Conservation (phyloP, 139 green algal genomes). For the Axilococcus clingmanii region DNA sequence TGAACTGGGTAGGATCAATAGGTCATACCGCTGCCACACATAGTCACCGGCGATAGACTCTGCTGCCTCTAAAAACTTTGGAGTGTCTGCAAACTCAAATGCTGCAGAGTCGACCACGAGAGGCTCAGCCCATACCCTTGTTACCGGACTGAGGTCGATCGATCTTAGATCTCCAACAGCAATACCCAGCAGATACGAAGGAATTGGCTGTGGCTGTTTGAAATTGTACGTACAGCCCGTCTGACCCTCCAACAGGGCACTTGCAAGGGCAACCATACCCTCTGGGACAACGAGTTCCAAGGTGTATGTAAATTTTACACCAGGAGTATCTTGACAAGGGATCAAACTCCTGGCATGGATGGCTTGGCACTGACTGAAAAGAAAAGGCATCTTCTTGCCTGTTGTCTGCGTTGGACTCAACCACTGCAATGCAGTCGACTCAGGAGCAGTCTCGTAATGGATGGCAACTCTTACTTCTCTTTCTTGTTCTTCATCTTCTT, state of each 20-base stretch:
- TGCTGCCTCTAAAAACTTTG: slow-evolving; percentile 59
- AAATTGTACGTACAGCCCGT: slow-evolving; percentile 15
- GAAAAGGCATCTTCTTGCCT: slow-evolving; percentile 73
- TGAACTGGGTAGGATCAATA: slow-evolving; percentile 83
- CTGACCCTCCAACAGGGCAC: slow-evolving; percentile 43
- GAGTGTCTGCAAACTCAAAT: slow-evolving; percentile 83
- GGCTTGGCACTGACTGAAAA: slow-evolving; percentile 91
- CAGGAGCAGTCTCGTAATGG: slow-evolving; percentile 32
- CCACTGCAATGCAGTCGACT: slow-evolving; percentile 61
- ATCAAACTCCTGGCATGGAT: slow-evolving; percentile 85
- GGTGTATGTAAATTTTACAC: slow-evolving; percentile 69
- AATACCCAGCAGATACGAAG: slow-evolving; percentile 87
- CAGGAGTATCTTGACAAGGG: slow-evolving; percentile 85
- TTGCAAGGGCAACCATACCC: slow-evolving; percentile 69
- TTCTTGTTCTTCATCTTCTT: not conserved
- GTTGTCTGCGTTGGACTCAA: slow-evolving; percentile 68
- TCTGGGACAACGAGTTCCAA: slow-evolving; percentile 59
- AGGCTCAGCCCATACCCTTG: slow-evolving; percentile 65
- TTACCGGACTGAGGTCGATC: slow-evolving; percentile 38
- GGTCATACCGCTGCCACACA: slow-evolving; percentile 85
- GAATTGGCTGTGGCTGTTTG: slow-evolving; percentile 50
- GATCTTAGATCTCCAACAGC: slow-evolving; percentile 71
- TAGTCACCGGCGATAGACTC: slow-evolving; percentile 80
- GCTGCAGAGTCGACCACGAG: slow-evolving; percentile 66
- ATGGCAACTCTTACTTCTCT: slow-evolving; percentile 3